Percentiles rank a stretch among this genome's conserved stretches.
These are phyloP conservation scores for Phytophthora foliorum DNA, from an alignment of 352 stramenopile species.

Conservation along the genomic window DNA sequence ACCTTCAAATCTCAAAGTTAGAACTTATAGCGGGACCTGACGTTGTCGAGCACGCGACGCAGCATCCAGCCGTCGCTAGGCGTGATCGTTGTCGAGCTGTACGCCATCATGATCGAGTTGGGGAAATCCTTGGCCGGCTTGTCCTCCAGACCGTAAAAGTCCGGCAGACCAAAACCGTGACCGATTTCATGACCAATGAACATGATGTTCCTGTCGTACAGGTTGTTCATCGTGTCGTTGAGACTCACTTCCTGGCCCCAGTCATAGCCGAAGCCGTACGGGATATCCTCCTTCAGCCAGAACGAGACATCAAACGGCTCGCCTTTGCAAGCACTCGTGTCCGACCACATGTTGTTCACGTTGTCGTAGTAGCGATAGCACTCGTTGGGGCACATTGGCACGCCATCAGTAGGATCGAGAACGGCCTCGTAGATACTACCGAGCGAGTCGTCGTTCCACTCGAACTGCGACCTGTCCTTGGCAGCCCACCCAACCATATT, in stretches of 20 bases:
- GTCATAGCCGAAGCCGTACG: conserved; percentile 31
- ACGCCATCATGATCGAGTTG: conserved; percentile 39
- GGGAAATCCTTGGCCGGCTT: conserved; percentile 34
- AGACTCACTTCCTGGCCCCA: conserved; percentile 36
- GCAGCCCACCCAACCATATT: conserved; percentile 38
- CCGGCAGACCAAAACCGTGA: conserved; percentile 29
- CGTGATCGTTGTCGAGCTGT: conserved; percentile 36
- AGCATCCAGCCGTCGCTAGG: conserved; percentile 46
- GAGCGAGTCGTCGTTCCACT: conserved; percentile 25
- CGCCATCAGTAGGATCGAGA: conserved; percentile 2
- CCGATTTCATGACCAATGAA: conserved; percentile 36
- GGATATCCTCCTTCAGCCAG: conserved; percentile 35
- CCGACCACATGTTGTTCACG: conserved; percentile 29
- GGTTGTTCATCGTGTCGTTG: conserved; percentile 24
- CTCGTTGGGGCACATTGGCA: conserved; percentile 14
- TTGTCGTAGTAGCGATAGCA: conserved; percentile 33
- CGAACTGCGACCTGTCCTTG: conserved; percentile 25
- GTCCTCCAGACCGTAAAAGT: conserved; percentile 28
- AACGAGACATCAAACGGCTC: conserved; percentile 38
- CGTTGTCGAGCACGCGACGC: conserved; percentile 41
- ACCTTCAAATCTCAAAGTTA: background rate
- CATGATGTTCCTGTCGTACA: conserved; percentile 29
- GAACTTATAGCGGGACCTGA: conserved; percentile 37
- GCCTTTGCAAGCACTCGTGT: conserved; percentile 26
- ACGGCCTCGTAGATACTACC: conserved; percentile 22